Percentiles rank a stretch among this genome's conserved stretches.
Conservation (phyloP, 2,329 filamentous ascomycete species). For the Epichloe typhina region DNA sequence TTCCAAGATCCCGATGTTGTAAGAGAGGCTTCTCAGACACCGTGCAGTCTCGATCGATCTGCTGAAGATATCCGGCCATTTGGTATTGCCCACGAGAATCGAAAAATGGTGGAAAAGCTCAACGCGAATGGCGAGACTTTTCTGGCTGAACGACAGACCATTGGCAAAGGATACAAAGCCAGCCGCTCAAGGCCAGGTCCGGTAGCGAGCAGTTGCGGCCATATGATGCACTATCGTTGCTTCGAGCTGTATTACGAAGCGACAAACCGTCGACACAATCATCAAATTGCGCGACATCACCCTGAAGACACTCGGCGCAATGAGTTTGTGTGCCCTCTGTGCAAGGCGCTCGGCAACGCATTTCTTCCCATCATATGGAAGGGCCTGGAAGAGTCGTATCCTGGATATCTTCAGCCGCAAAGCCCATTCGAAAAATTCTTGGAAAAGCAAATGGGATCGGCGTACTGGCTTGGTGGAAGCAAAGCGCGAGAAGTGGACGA, state of each 20-base stretch:
- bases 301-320: slow-evolving; percentile 67
- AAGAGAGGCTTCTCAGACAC: slow-evolving; percentile 66
- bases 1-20: slow-evolving; percentile 72
- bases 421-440: slow-evolving; percentile 57
- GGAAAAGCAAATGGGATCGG: slow-evolving; percentile 37
- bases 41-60: slow-evolving; percentile 70
- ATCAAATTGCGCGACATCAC: slow-evolving; percentile 89
- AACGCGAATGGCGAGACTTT: slow-evolving; percentile 59
- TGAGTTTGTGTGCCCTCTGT: slow-evolving; percentile 92
- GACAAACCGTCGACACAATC: slow-evolving; percentile 68
- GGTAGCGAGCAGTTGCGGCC: slow-evolving; percentile 82
- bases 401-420: slow-evolving; percentile 52
- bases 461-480: slow-evolving; percentile 27
- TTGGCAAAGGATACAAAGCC: slow-evolving; percentile 80
- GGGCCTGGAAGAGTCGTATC: slow-evolving; percentile 72
- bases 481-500: slow-evolving; percentile 23
- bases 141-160: slow-evolving; percentile 60
- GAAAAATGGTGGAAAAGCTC: slow-evolving; percentile 61
- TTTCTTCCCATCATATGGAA: slow-evolving; percentile 96
- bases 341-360: slow-evolving; percentile 89
- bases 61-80: slow-evolving; percentile 77
- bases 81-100: slow-evolving; percentile 80
- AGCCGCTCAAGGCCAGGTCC: slow-evolving; percentile 56
- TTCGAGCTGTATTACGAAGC: slow-evolving; percentile 87
- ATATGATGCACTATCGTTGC: slow-evolving; percentile 96